phyloP scores from a whole-genome alignment of 768 basidiomycete genomes.

The Rubroboletus pulcherrimus region DNA sequence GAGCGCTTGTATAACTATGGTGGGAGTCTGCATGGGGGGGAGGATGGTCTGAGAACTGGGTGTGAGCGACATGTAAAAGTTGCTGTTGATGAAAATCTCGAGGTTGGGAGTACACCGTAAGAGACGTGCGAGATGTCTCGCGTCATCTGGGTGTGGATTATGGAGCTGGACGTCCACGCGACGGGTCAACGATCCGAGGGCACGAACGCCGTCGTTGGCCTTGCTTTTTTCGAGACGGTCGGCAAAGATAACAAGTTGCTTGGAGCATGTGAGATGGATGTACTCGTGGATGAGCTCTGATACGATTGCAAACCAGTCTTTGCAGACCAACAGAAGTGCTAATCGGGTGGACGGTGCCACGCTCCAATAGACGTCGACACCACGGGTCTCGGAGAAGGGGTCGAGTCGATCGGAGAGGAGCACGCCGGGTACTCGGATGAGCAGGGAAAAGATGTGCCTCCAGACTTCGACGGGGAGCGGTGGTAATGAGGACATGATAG shows the following conservation, averaged over 20 bases:
- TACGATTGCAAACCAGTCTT: constrained; percentile 35
- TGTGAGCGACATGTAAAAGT: constrained; percentile 27
- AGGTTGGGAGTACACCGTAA: constrained; percentile 42
- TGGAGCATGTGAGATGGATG: constrained; percentile 34
- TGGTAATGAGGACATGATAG: constrained; percentile 17
- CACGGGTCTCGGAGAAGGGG: constrained; percentile 36
- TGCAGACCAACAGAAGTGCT: constrained; percentile 35
- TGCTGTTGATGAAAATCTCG: constrained; percentile 41
- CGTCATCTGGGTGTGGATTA: constrained; percentile 24
- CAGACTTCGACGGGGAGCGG: constrained; percentile 38
- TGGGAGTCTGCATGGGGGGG: constrained; percentile 26
- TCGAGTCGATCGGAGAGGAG: constrained; percentile 35
- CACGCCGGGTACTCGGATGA: constrained; percentile 34
- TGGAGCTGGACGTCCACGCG: constrained; percentile 42
- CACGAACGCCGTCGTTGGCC: constrained; percentile 16
- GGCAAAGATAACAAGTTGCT: constrained; percentile 34
- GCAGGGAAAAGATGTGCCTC: constrained; percentile 36
- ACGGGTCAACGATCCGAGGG: constrained; percentile 37
- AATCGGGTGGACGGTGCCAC: constrained; percentile 26
- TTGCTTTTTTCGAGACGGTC: constrained; percentile 33
- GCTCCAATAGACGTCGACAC: constrained; percentile 32
- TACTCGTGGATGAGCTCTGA: constrained; percentile 40
- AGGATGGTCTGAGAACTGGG: constrained; percentile 18
- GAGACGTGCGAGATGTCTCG: constrained; percentile 32
- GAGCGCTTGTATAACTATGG: constrained; percentile 34